These are phyloP conservation scores for Phytophthora pseudosyringae DNA, from an alignment of 352 stramenopile species.

Conservation along the genomic window DNA sequence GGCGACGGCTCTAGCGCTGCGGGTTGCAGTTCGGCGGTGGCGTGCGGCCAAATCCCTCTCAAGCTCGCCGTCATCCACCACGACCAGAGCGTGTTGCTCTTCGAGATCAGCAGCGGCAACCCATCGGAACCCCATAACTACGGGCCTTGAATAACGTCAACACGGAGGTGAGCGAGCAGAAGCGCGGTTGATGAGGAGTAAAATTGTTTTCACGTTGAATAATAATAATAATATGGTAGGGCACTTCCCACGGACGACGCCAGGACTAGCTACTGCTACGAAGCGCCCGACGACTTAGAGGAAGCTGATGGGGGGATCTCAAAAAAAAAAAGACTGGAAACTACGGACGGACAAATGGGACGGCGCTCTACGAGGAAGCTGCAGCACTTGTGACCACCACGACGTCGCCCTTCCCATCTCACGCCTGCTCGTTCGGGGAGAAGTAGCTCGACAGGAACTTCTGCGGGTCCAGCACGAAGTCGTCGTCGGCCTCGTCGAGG, in stretches of 20 bases:
- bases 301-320: constrained; percentile 26
- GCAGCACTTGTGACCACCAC: constrained; percentile 52
- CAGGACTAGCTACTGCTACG: constrained; percentile 14
- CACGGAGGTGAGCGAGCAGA: not conserved
- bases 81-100: constrained; percentile 67
- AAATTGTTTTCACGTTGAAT: constrained; percentile 38
- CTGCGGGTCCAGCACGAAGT: constrained; percentile 87
- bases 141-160: constrained; percentile 5
- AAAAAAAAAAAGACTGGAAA: constrained; percentile 37
- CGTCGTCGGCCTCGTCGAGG: constrained; percentile 76
- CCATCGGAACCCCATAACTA: constrained; percentile 17
- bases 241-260: constrained; percentile 28
- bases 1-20: not conserved
- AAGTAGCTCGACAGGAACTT: constrained; percentile 91
- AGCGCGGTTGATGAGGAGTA: constrained; percentile 3
- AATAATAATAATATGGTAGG: constrained; percentile 52
- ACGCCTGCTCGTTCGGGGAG: constrained; percentile 42
- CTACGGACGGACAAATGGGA: constrained; percentile 40
- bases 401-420: constrained; percentile 36
- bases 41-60: constrained; percentile 35
- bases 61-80: constrained; percentile 71
- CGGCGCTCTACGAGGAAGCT: constrained; percentile 48
- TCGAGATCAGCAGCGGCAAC: constrained; percentile 45
- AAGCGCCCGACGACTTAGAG: constrained; percentile 18
- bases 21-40: constrained; percentile 11